Base-by-base conservation (phyloP, 2,329 filamentous ascomycete species). In the Nigrospora osmanthi region DNA sequence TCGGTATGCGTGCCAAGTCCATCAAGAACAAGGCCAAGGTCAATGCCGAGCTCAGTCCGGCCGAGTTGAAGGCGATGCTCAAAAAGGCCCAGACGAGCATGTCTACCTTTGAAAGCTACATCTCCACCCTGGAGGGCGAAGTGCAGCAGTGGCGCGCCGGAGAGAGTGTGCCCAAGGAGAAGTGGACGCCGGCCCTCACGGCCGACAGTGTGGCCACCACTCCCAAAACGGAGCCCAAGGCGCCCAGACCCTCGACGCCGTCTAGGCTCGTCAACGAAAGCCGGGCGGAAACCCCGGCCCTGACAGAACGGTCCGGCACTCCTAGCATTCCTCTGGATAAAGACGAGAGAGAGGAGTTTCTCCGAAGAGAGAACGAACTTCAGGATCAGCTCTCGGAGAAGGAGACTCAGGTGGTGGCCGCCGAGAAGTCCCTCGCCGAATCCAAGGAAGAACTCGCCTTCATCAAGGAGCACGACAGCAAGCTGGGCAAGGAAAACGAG, bases 11-110 rank as follows among this genome's bases (percentile, higher is more conserved):
- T 63, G 93, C 93, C 47, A 98, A 98, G 74, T 87, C 89, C 0
- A 98, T 98, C 73, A 96, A 97, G 84, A 97, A 97, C 75, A 97
- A 97, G 77, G 93, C 93, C 67, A 98, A 97, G 84, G 86, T 98
- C 78, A 98, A 98, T 63, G 90, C 91, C 38, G 93, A 98, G 67
- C 80, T 98, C 58, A 97, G 91, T 59, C 93, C 93, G 38, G 82
- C 89, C 12, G 93, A 98, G 67, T 81, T 98, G 73, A 98, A 97
- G 70, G 77, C 83, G 41, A 77, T 96, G 59, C 81, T 98, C 62
- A 90, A 88, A 69, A 95, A 95, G 68, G 89, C 89, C 13, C 90
- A 95, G 66, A 81, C 79, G 43, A 90, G 96, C 63, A 84, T 93
- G 53, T 88, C 87, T 17, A 90, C 81, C 14, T 97, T 94, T 64